Evolutionary conservation across 805 yeast species (phyloP), one percentile per base, ranked within the genome.

Genomic region (Ogataea trehalophila): DNA sequence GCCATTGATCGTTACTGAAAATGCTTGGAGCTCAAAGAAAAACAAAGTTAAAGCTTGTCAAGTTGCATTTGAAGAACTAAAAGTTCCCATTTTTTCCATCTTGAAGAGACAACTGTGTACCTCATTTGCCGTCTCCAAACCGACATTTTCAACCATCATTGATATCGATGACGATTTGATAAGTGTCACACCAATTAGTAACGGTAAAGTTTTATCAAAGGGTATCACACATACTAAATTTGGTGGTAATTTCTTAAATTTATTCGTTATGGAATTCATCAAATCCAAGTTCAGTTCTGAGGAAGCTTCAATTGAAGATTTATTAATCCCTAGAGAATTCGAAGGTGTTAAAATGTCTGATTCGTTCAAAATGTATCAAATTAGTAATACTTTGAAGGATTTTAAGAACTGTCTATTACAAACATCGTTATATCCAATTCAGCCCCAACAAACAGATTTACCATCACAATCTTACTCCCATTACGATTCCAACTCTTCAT

Each of bases 231-330:
- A 80, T 63, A 77, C 87, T 15, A 81, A 79, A 56, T 86, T 76
- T 61, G 97, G 91, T 4, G 98, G 97, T 9, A 92, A 90, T 63
- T 91, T 85, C 63, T 64, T 87, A 46, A 86, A 84, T 62, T 72
- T 79, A 44, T 87, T 86, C 66, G 70, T 82, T 2, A 65, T 76
- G 53, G 71, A 77, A 43, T 77, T 68, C 57, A 73, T 74, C 51
- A 66, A 70, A 47, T 54, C 67, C 37, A 65, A 63, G 29, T 47
- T 48, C 48, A 68, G 70, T 42, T 15, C 17, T 33, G 62, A 62
- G 15, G 63, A 62, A 16, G 13, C 31, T 3, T 67, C 62, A 3
- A 38, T 54, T 20, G 57, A 54, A 6, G 48, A 51, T 48, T 60
- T 64, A 47, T 61, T 75, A 36, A 43, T 63, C 31, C 69, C 66